Evolutionary conservation across 2,329 filamentous ascomycete species (phyloP).

Genomic region (Epichloe elymi): DNA sequence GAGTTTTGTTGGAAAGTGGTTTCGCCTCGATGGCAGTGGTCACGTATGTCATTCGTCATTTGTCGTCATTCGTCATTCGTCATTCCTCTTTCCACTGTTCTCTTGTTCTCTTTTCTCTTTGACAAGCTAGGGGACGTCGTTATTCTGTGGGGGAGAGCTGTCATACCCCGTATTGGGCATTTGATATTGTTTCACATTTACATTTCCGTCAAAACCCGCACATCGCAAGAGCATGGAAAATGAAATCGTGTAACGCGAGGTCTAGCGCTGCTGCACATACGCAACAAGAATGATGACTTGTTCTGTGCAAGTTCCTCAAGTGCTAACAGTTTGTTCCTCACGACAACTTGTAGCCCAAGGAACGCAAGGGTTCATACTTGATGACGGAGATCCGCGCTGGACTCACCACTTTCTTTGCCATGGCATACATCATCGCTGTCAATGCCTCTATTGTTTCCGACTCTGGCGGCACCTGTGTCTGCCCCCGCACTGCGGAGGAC

Average conservation of each 20-base stretch:
- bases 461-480: constrained; percentile 65
- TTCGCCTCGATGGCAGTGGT: constrained; percentile 69
- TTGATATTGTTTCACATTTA: neutral
- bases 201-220: neutral
- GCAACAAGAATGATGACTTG: neutral
- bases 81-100: neutral
- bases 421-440: constrained; percentile 42
- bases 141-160: neutral
- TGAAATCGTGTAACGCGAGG: neutral
- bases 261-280: neutral
- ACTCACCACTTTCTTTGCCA: constrained; percentile 64
- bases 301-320: neutral
- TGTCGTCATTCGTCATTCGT: constrained; percentile 17
- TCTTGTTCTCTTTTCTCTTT: neutral
- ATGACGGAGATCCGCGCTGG: constrained; percentile 76
- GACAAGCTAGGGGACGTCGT: neutral
- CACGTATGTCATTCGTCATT: constrained; percentile 46
- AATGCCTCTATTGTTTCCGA: constrained; percentile 44
- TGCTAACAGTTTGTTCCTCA: neutral
- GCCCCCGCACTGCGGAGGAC: constrained; percentile 38
- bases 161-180: neutral
- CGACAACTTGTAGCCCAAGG: constrained; percentile 38
- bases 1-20: constrained; percentile 56
- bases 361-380: constrained; percentile 64
- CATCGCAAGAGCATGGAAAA: neutral